Evolutionary conservation across 805 yeast species (phyloP).

Genomic region (Ogataea minuta): DNA sequence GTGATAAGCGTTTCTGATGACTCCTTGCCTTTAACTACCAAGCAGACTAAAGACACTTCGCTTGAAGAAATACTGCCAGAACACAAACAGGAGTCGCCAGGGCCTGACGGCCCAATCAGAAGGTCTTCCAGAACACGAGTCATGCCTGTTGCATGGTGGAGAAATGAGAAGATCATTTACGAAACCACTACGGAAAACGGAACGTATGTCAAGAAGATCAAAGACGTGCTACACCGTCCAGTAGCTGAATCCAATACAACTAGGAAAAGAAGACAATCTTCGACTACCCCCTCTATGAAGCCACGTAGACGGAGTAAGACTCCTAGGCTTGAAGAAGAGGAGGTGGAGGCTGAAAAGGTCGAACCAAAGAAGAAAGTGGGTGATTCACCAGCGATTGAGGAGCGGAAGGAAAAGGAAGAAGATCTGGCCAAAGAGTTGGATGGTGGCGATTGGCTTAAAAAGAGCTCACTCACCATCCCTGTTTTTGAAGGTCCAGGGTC

Average conservation of each 20-base stretch:
- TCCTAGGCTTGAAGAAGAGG: conserved; percentile 7
- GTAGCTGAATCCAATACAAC: conserved; percentile 25
- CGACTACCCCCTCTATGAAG: conserved; percentile 11
- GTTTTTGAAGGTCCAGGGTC: conserved; percentile 52
- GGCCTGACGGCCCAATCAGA: conserved; percentile 31
- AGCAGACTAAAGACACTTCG: conserved; percentile 8
- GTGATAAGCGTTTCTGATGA: conserved; percentile 12
- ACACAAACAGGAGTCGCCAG: conserved; percentile 2
- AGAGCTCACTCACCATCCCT: conserved; percentile 42
- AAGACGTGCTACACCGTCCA: conserved; percentile 54
- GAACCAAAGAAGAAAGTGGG: conserved; percentile 24
- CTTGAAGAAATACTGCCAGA: conserved; percentile 2
- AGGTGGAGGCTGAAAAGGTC: neutral
- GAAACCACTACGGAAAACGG: conserved; percentile 43
- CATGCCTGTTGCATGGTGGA: conserved; percentile 80
- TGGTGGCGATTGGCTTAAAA: conserved; percentile 54
- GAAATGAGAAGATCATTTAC: conserved; percentile 73
- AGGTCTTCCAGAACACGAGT: conserved; percentile 65
- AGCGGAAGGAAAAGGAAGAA: conserved; percentile 34
- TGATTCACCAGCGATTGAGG: conserved; percentile 1
- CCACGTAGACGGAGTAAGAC: conserved; percentile 23
- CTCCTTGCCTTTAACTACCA: conserved; percentile 4
- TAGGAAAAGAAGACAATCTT: conserved; percentile 15
- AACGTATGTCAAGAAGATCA: conserved; percentile 53
- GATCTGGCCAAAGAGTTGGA: conserved; percentile 35